Evolutionary conservation across 2,329 filamentous ascomycete genomes (phyloP).

Genomic region (Hypoxylon sp.): DNA sequence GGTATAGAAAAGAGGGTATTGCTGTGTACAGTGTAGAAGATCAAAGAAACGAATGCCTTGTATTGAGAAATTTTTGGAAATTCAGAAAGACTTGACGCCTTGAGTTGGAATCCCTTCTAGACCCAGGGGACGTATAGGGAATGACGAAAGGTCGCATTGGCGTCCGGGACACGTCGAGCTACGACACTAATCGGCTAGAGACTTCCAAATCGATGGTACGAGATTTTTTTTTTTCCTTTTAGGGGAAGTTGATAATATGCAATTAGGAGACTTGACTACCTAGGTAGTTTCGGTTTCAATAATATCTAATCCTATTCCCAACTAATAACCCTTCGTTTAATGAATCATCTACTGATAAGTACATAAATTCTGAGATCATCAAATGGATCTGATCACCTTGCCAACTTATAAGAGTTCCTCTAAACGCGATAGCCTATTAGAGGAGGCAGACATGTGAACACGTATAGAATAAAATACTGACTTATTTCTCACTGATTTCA

Average conservation of each 20-base stretch:
- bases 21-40: conserved; percentile 21
- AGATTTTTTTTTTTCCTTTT: conserved; percentile 22
- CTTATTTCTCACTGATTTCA: conserved; percentile 4
- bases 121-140: conserved; percentile 24
- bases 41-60: conserved; percentile 37
- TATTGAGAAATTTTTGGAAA: conserved; percentile 22
- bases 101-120: conserved; percentile 33
- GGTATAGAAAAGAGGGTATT: conserved; percentile 30
- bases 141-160: conserved; percentile 42
- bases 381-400: background rate
- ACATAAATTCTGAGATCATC: background rate
- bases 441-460: background rate
- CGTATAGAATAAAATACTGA: background rate
- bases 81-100: conserved; percentile 26
- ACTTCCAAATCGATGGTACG: conserved; percentile 11
- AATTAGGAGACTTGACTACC: conserved; percentile 14
- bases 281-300: background rate
- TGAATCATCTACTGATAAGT: background rate
- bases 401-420: background rate
- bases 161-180: conserved; percentile 32
- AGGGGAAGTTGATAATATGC: conserved; percentile 15
- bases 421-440: conserved; percentile 8
- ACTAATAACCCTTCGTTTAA: background rate
- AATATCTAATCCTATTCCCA: background rate
- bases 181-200: conserved; percentile 23